Evolutionary conservation across 176 grass and related monocot genomes (phyloP).

Genomic region (Guadua angustifolia): DNA sequence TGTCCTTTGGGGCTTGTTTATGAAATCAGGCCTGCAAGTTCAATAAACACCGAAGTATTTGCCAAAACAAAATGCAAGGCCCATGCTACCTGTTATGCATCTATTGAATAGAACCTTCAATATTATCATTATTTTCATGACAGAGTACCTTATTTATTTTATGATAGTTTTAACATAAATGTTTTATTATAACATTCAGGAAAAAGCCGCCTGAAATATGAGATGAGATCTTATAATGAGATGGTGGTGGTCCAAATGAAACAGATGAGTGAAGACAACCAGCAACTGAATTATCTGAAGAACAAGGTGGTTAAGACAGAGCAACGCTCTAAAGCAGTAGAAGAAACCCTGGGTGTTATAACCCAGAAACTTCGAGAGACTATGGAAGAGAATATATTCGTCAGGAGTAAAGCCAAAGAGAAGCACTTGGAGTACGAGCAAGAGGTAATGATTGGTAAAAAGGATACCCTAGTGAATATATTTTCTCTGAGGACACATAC

Average conservation of each 20-base stretch:
- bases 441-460: slow-evolving; percentile 57
- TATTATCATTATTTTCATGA: neutral
- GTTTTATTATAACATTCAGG: slow-evolving; percentile 50
- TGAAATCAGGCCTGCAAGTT: neutral
- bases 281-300: slow-evolving; percentile 67
- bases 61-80: slow-evolving; percentile 3
- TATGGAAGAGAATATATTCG: slow-evolving; percentile 51
- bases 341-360: slow-evolving; percentile 56
- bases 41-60: neutral
- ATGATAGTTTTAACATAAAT: slow-evolving; percentile 22
- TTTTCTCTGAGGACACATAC: neutral
- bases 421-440: slow-evolving; percentile 75
- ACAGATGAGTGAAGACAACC: slow-evolving; percentile 90
- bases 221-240: slow-evolving; percentile 85
- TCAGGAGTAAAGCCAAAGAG: slow-evolving; percentile 60
- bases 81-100: neutral
- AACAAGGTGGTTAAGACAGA: slow-evolving; percentile 65
- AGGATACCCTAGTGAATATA: neutral
- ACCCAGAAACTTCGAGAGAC: slow-evolving; percentile 63
- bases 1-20: neutral
- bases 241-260: slow-evolving; percentile 85
- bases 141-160: neutral
- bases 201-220: slow-evolving; percentile 71
- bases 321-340: slow-evolving; percentile 63
- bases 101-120: neutral